These are phyloP conservation scores for Punica granatum DNA, from an alignment of 345 rosid genomes.

Conservation along the genomic window DNA sequence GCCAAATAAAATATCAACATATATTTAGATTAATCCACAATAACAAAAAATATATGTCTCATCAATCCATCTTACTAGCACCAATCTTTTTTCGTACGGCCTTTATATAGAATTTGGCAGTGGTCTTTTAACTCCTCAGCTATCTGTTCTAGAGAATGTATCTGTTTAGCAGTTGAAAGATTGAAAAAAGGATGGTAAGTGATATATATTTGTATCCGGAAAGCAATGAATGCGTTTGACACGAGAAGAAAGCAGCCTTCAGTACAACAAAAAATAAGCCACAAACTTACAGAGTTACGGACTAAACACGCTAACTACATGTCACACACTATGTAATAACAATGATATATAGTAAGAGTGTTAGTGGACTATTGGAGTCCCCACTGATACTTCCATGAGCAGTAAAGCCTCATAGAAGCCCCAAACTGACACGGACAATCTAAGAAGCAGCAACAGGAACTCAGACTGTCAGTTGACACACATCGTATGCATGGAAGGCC, in stretches of 20 bases:
- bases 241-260: background rate
- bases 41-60: too few species aligned
- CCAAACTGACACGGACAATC: background rate
- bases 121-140: constrained; percentile 69
- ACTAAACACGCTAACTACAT: background rate
- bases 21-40: too few species aligned
- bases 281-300: background rate
- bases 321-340: background rate
- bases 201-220: background rate
- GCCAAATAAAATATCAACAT: too few species aligned
- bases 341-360: background rate
- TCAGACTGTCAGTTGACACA: background rate
- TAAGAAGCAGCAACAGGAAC: background rate
- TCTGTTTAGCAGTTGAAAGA: constrained; percentile 20
- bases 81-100: constrained; percentile 46
- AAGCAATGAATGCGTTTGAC: background rate
- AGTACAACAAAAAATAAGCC: background rate
- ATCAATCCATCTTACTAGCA: too few species aligned
- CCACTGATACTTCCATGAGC: background rate
- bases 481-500: background rate
- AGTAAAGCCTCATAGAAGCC: background rate
- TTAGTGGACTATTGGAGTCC: background rate
- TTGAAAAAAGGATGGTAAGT: background rate
- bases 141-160: constrained; percentile 44
- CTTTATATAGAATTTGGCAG: constrained; percentile 63